phyloP scores from a whole-genome alignment of 139 green algal genomes.

The Coccomyxa sp. region DNA sequence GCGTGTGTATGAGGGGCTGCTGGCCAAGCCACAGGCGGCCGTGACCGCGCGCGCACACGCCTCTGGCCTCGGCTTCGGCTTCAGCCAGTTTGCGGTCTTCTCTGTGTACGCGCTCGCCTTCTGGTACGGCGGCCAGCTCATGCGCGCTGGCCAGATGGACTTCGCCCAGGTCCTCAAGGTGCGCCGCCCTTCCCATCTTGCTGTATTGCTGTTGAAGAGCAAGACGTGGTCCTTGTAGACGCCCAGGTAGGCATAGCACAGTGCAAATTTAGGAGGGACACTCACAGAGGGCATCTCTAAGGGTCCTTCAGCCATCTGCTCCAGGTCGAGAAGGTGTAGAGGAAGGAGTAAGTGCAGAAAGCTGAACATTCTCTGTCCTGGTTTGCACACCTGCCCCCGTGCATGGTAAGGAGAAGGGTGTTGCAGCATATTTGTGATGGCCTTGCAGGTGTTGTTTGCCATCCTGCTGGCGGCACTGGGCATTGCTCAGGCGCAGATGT shows the following conservation, averaged over 20 bases:
- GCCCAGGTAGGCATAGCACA: background rate
- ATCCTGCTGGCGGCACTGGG: slow-evolving; percentile 67
- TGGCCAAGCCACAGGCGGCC: slow-evolving; percentile 2
- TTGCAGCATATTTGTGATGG: background rate
- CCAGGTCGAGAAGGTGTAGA: background rate
- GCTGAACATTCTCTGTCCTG: no score
- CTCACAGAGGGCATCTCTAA: no score
- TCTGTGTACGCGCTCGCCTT: slow-evolving; percentile 59
- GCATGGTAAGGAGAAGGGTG: no score
- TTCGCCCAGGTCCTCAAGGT: slow-evolving; percentile 23
- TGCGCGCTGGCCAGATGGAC: slow-evolving; percentile 7
- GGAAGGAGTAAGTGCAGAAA: background rate
- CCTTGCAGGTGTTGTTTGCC: slow-evolving; percentile 65
- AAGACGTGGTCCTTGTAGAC: no score
- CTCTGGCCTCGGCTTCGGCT: slow-evolving; percentile 48
- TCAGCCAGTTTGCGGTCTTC: slow-evolving; percentile 28
- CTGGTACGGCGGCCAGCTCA: slow-evolving; percentile 30
- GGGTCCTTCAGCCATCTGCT: background rate
- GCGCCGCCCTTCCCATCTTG: background rate
- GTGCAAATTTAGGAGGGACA: background rate
- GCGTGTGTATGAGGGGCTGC: slow-evolving; percentile 24
- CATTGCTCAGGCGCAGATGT: slow-evolving; percentile 32
- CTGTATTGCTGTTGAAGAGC: background rate
- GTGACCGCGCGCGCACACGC: slow-evolving; percentile 3
- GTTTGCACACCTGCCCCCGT: no score